Evolutionary conservation across 169 alveolate species (phyloP), one percentile per base, ranked within the genome.

Genomic region (Cryptosporidium sp.): DNA sequence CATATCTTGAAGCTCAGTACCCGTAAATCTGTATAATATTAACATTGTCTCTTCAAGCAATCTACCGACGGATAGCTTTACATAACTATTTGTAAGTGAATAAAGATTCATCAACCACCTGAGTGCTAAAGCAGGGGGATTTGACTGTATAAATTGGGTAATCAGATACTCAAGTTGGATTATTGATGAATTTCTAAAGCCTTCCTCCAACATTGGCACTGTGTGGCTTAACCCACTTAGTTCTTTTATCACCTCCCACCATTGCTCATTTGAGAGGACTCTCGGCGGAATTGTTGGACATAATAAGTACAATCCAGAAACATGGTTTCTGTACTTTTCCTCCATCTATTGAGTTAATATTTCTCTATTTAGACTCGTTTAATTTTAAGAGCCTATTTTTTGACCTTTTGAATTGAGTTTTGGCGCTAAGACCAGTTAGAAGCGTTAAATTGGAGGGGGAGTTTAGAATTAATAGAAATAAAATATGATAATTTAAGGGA

Each of bases 241-340:
- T 33, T 65, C 75, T 31, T 80, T 60, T 1, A 80, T 44, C 7
- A 80, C 89, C n/a, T 65, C 68, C 89, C 89, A 80, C 89, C 89
- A 80, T 51, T 80, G 89, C 21, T 80, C 89, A 42, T 44, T 60
- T 12, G 73, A 80, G 1, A 80, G 52, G 12, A 80, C 73, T 26
- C 89, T 37, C 14, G 89, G 89, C 14, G 89, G 89, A 0, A 80
- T 60, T 4, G 89, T 80, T 65, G 89, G 89, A 29, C 89, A 80
- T 29, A 80, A 23, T n/a, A 80, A 51, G 53, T 80, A 80, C 37
- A 80, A 26, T n/a, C 23, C 73, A 44, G 89, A 80, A 21, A 80
- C 70, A 67, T 80, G 89, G 9, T 65, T 65, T 48, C 62, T 80
- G 48, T 45, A 62, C 51, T n/a, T 23, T 45, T 80, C 87, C 29